A percentile compares a stretch with the other conserved stretches of the same genome.
phyloP scores from a whole-genome alignment of 2,329 filamentous ascomycete species.

The Nemania bipapillata region DNA sequence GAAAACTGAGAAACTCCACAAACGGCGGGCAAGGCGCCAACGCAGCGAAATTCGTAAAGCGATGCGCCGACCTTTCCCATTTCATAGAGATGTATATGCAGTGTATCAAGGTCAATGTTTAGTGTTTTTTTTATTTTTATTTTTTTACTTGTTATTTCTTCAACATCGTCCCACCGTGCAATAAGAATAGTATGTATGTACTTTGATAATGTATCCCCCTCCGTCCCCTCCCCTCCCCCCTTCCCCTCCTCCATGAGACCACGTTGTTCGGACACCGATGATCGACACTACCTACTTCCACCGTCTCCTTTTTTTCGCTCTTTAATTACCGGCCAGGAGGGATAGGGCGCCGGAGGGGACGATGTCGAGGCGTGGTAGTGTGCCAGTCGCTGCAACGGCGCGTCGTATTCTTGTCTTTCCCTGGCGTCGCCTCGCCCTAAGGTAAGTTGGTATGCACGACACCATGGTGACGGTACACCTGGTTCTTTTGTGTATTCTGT shows the following conservation, averaged over 20 bases:
- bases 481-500: too few relatives aligned
- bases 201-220: too few relatives aligned
- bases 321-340: slow-evolving; percentile 37
- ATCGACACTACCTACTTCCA: slow-evolving; percentile 37
- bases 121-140: too few relatives aligned
- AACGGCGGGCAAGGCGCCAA: slow-evolving; percentile 30
- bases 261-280: slow-evolving; percentile 39
- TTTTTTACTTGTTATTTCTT: slow-evolving; percentile 1
- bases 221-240: too few relatives aligned
- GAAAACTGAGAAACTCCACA: slow-evolving; percentile 20
- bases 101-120: slow-evolving; percentile 12
- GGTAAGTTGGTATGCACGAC: too few relatives aligned
- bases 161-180: slow-evolving; percentile 17
- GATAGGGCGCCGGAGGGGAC: slow-evolving; percentile 8
- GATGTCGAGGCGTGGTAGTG: slow-evolving; percentile 8
- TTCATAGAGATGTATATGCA: slow-evolving; percentile 9
- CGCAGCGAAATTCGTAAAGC: slow-evolving; percentile 32
- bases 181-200: not conserved
- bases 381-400: slow-evolving; percentile 25
- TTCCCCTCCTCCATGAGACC: slow-evolving; percentile 15
- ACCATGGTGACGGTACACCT: slow-evolving; percentile 30
- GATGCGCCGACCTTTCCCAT: slow-evolving; percentile 21
- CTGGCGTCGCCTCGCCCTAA: slow-evolving; percentile 16
- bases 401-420: too few relatives aligned
- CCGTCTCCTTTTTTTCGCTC: slow-evolving; percentile 23